phyloP scores from a whole-genome alignment of 2,329 filamentous ascomycete species.

The Epichloe uncinata region DNA sequence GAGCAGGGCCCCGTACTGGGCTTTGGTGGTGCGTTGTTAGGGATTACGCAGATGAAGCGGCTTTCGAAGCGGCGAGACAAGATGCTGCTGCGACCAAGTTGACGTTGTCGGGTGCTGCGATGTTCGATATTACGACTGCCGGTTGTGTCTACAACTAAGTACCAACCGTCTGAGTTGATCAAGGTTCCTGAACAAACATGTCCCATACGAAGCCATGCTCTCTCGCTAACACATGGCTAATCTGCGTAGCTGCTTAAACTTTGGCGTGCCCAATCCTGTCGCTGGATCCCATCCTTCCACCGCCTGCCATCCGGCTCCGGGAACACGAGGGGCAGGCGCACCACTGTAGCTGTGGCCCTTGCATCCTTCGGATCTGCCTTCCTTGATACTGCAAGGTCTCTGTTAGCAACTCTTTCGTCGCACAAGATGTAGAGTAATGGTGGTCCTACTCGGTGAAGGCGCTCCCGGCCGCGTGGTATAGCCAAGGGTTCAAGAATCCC shows the following conservation, averaged over 20 bases:
- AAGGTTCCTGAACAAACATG: no score
- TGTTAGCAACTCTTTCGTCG: slow-evolving; percentile 1
- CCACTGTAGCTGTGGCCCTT: slow-evolving; percentile 14
- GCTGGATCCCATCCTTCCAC: slow-evolving; percentile 23
- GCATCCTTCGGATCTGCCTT: slow-evolving; percentile 21
- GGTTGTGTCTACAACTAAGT: no score
- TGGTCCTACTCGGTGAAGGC: slow-evolving; percentile 23
- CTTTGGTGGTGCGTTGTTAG: no score
- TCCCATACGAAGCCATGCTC: no score
- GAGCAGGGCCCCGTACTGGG: no score
- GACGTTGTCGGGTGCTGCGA: no score
- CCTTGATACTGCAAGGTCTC: slow-evolving; percentile 18
- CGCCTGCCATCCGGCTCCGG: slow-evolving; percentile 6
- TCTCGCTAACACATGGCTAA: slow-evolving; percentile 5
- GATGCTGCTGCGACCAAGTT: no score
- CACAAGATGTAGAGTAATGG: background rate
- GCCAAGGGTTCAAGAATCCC: slow-evolving; percentile 50
- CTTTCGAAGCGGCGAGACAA: no score
- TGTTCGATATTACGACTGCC: no score
- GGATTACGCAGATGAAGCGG: no score
- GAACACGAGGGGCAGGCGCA: slow-evolving; percentile 11
- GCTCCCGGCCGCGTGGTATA: slow-evolving; percentile 28
- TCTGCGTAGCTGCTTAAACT: slow-evolving; percentile 23
- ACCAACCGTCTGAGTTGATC: no score
- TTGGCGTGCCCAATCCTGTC: slow-evolving; percentile 32